A percentile compares a stretch with the other conserved stretches of the same genome.
Conservation (phyloP, 2,329 filamentous ascomycete species). For the Colletotrichum tanaceti region DNA sequence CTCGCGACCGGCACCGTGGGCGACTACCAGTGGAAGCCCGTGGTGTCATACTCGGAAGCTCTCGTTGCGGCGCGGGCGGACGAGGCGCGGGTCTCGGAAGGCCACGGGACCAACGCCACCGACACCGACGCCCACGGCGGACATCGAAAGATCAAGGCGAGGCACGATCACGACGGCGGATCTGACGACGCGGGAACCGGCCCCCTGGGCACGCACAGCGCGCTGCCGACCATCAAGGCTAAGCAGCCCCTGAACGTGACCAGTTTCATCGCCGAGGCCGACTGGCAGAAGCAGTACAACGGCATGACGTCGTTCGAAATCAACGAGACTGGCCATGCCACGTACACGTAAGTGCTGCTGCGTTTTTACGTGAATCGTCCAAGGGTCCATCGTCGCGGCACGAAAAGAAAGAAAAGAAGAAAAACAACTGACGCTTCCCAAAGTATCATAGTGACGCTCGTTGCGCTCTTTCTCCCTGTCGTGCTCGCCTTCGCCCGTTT, state of each 20-base stretch:
- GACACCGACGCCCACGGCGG: not conserved
- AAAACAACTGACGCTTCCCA: not conserved
- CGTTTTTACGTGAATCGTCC: not conserved
- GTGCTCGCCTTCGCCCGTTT: slow-evolving; percentile 47
- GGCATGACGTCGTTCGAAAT: slow-evolving; percentile 63
- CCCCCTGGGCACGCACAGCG: not conserved
- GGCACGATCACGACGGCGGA: not conserved
- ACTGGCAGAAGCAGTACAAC: slow-evolving; percentile 58
- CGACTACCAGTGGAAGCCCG: slow-evolving; percentile 41
- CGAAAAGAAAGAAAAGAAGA: too few relatives aligned
- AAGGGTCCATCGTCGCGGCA: too few relatives aligned
- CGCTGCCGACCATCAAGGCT: not conserved
- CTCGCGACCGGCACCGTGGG: slow-evolving; percentile 47
- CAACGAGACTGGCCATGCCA: slow-evolving; percentile 52
- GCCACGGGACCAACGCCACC: not conserved
- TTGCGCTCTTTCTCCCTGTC: slow-evolving; percentile 44
- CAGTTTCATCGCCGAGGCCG: slow-evolving; percentile 45
- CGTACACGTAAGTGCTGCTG: slow-evolving; percentile 24
- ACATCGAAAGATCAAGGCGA: not conserved
- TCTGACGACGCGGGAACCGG: not conserved
- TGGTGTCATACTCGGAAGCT: slow-evolving; percentile 45
- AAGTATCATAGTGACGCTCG: slow-evolving; percentile 44
- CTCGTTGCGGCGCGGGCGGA: not conserved
- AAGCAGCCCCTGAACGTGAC: slow-evolving; percentile 47
- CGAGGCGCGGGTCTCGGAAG: not conserved